A percentile compares a stretch with the other conserved stretches of the same genome.
Evolutionary conservation across 108 stramenopile genomes (phyloP).

Genomic region (Fragilaria radians): DNA sequence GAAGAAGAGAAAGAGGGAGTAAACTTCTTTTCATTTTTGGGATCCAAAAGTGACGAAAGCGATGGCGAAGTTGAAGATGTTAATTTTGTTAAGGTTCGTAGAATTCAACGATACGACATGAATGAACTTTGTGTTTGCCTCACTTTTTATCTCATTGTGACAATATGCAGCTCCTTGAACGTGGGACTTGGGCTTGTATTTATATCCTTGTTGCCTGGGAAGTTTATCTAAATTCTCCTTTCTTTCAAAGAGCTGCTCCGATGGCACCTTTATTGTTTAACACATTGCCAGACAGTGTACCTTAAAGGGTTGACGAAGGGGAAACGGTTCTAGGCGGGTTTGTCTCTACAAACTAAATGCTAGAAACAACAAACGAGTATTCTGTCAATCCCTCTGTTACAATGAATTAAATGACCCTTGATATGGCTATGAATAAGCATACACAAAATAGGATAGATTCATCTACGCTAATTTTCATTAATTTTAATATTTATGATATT

Average conservation of each 20-base stretch:
- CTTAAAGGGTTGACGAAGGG: too few species aligned
- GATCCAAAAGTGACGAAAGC: slow-evolving; percentile 25
- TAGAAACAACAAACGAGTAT: too few species aligned
- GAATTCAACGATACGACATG: neutral
- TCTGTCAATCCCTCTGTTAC: too few species aligned
- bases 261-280: slow-evolving; percentile 73
- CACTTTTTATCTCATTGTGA: neutral
- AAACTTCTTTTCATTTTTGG: slow-evolving; percentile 14
- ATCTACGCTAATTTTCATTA: too few species aligned
- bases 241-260: slow-evolving; percentile 78
- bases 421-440: too few species aligned
- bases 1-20: slow-evolving; percentile 23
- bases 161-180: slow-evolving; percentile 40
- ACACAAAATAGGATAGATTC: too few species aligned
- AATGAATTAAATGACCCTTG: too few species aligned
- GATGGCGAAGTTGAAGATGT: slow-evolving; percentile 29
- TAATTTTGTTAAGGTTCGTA: slow-evolving; percentile 21
- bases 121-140: neutral
- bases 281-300: neutral
- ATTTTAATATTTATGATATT: too few species aligned
- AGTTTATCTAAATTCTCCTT: slow-evolving; percentile 81
- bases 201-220: slow-evolving; percentile 76
- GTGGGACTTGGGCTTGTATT: slow-evolving; percentile 77
- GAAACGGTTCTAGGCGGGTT: too few species aligned
- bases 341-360: too few species aligned